Evolutionary conservation across 2,329 filamentous ascomycete genomes (phyloP), one percentile per base, ranked within the genome.

Genomic region (Rutstroemia sp.): DNA sequence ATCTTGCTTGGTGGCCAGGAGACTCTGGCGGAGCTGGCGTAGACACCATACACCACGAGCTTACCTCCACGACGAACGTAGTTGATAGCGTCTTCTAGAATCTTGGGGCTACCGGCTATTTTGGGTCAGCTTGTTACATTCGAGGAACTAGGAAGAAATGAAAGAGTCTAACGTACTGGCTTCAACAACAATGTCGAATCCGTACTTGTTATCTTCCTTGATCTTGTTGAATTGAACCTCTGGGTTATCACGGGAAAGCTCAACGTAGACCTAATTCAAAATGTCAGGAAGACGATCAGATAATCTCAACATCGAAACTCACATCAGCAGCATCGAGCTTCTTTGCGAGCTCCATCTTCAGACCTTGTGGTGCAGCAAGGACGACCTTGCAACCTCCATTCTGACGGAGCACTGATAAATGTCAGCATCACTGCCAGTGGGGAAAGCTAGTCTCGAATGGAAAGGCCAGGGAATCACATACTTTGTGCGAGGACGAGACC

Each of bases 1-100:
- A 90, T 89, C 74, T 86, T 86, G 69, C 79, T 77, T n/a, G 86
- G 86, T 5, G 83, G 76, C 83, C 85, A 88, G 3, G 79, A 76
- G 30, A 89, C 84, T 49, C 78, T 78, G 56, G 80, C 84, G 27
- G 78, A 71, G 60, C 76, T 79, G 61, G 79, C 74, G 68, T 89
- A 89, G 25, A 89, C 86, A 58, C 65, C 86, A 62, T 88, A 89
- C 58, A 87, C 83, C 45, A 88, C 82, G 34, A 89, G 74, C 48
- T 60, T 62, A 51, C 86, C 86, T 44, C 86, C 86, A 51, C 85
- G 79, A 48, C 84, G 82, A 62, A 87, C 83, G 68, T 87, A 89
- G 72, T 88, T 77, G 69, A 89, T 87, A 27, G 84, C 76, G 64
- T 85, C 80, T 67, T 89, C 85, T 2, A 89, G 77, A 49, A 89